These are phyloP conservation scores for Termitomyces sp. DNA, from an alignment of 768 basidiomycete genomes.

Conservation along the genomic window DNA sequence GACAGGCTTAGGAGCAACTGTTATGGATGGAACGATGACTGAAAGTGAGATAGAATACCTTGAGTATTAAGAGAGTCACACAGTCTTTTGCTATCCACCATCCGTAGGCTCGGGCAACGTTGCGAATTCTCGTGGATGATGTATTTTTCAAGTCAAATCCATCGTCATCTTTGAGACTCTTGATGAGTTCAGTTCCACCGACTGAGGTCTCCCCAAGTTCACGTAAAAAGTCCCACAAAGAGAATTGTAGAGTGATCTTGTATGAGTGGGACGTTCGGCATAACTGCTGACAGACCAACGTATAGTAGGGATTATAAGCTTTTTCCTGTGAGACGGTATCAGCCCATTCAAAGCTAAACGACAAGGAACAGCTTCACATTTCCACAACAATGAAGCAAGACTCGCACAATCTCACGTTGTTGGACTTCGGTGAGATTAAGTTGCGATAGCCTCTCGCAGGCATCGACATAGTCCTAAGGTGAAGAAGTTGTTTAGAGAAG, in stretches of 20 bases:
- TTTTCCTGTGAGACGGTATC: conserved; percentile 56
- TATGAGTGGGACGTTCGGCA: conserved; percentile 76
- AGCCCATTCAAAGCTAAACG: conserved; percentile 1
- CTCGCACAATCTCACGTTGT: conserved; percentile 92
- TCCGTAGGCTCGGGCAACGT: conserved; percentile 80
- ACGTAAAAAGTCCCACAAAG: conserved; percentile 94
- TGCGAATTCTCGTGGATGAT: conserved; percentile 52
- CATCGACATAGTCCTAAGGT: conserved; percentile 89
- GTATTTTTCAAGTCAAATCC: conserved; percentile 48
- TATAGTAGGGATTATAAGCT: conserved; percentile 92
- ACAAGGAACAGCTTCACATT: conserved; percentile 48
- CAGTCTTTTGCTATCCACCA: conserved; percentile 93
- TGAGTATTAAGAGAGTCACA: conserved; percentile 70
- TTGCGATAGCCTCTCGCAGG: conserved; percentile 83
- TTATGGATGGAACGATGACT: neutral
- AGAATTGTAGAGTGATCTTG: conserved; percentile 91
- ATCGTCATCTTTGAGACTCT: conserved; percentile 49
- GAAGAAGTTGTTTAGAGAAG: neutral
- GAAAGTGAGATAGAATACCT: conserved; percentile 45
- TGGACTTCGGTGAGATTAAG: conserved; percentile 84
- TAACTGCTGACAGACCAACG: conserved; percentile 81
- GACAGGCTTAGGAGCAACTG: conserved; percentile 56
- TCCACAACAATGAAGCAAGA: conserved; percentile 87
- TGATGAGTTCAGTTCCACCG: conserved; percentile 75
- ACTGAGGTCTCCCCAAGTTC: conserved; percentile 82